Conservation (phyloP, 2,329 filamentous ascomycete genomes). For the Dactylellina cionopaga region DNA sequence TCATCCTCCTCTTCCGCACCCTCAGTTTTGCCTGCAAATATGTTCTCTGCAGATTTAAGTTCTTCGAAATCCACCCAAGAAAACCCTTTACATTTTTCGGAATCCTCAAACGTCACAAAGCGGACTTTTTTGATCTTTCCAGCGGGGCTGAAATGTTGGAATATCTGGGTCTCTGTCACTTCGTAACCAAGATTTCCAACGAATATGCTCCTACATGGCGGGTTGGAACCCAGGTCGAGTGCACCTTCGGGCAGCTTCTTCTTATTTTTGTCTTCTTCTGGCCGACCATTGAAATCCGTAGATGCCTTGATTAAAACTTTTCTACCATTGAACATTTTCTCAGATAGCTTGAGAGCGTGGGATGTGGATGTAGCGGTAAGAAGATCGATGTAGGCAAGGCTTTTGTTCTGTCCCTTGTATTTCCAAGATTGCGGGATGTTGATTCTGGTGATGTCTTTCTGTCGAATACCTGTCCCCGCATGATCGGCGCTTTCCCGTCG, state of each 20-base stretch:
- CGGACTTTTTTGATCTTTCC: constrained; percentile 84
- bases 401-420: constrained; percentile 76
- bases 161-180: constrained; percentile 80
- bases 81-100: constrained; percentile 96
- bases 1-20: constrained; percentile 60
- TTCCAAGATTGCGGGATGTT: constrained; percentile 76
- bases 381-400: constrained; percentile 97
- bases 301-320: constrained; percentile 92
- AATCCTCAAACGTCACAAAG: constrained; percentile 94
- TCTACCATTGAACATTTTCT: constrained; percentile 79
- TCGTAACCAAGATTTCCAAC: constrained; percentile 89
- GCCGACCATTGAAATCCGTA: constrained; percentile 88
- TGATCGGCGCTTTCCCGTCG: neutral
- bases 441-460: constrained; percentile 81
- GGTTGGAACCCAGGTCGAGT: constrained; percentile 62
- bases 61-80: constrained; percentile 93
- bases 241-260: constrained; percentile 57
- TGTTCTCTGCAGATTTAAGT: constrained; percentile 72
- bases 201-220: constrained; percentile 83
- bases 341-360: constrained; percentile 84
- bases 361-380: constrained; percentile 73
- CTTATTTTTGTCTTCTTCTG: constrained; percentile 65
- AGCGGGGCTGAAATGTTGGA: constrained; percentile 83
- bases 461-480: constrained; percentile 62
- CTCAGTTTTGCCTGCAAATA: constrained; percentile 44